Percentiles rank a stretch among this genome's conserved stretches.
These are phyloP conservation scores for Globisporangium radiosum DNA, from an alignment of 352 stramenopile species.

Conservation along the genomic window DNA sequence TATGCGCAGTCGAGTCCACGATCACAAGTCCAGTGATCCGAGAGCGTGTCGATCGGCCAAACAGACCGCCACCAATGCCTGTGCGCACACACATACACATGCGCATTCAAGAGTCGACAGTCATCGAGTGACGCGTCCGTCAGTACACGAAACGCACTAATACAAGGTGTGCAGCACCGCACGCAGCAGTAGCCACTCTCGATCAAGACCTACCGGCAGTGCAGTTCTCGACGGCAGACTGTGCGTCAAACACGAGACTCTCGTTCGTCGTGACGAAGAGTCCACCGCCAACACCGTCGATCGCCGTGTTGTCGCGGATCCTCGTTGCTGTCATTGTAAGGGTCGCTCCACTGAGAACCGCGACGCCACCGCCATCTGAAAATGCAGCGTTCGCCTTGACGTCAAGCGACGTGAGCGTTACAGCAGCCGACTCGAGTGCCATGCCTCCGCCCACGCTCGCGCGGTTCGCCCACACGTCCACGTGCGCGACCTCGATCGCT, in stretches of 20 bases:
- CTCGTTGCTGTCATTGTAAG: conserved; percentile 13
- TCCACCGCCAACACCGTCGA: conserved; percentile 27
- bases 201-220: conserved; percentile 22
- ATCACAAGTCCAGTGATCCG: conserved; percentile 17
- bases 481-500: not conserved
- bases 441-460: conserved; percentile 29
- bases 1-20: conserved; percentile 10
- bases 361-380: conserved; percentile 37
- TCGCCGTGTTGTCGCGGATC: conserved; percentile 23
- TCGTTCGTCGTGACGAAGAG: conserved; percentile 34
- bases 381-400: conserved; percentile 28
- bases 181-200: not conserved
- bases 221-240: conserved; percentile 23
- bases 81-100: not conserved
- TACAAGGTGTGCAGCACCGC: not conserved
- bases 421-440: conserved; percentile 14
- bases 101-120: too few species aligned
- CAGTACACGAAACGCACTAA: not conserved
- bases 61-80: conserved; percentile 29
- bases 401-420: conserved; percentile 8
- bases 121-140: too few species aligned
- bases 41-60: conserved; percentile 15
- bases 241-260: conserved; percentile 18
- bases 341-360: conserved; percentile 20
- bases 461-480: conserved; percentile 22